Evolutionary conservation across 1,284 basidiomycete species (phyloP).

Genomic region (Tremellales sp.): DNA sequence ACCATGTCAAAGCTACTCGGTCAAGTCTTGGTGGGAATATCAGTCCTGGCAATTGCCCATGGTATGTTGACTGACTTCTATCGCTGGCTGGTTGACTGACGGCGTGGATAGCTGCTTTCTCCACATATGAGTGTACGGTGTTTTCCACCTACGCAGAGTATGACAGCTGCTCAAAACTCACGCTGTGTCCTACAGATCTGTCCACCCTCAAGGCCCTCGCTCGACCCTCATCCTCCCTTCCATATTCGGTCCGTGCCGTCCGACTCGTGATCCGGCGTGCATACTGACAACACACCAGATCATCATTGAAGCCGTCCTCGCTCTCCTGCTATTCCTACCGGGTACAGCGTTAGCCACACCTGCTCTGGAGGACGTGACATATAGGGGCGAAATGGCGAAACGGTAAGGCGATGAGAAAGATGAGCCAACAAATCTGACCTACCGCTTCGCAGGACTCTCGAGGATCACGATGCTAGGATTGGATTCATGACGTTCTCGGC

Average conservation of each 20-base stretch:
- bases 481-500: conserved; percentile 32
- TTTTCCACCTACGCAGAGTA: not conserved
- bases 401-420: not conserved
- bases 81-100: conserved; percentile 4
- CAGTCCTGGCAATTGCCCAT: conserved; percentile 35
- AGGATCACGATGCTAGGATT: conserved; percentile 38
- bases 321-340: conserved; percentile 41
- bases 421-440: not conserved
- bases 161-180: too few relatives aligned
- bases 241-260: conserved; percentile 33
- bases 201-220: conserved; percentile 46
- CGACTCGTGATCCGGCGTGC: not conserved
- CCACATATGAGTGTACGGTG: conserved; percentile 46
- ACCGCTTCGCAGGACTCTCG: conserved; percentile 24
- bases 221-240: conserved; percentile 26
- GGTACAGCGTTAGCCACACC: conserved; percentile 33
- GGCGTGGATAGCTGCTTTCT: conserved; percentile 40
- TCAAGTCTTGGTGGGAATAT: conserved; percentile 26
- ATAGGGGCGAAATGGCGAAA: conserved; percentile 40
- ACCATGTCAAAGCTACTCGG: conserved; percentile 20
- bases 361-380: conserved; percentile 43
- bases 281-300: conserved; percentile 28
- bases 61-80: conserved; percentile 16
- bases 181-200: conserved; percentile 29
- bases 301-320: conserved; percentile 40